Conservation (phyloP, 2,329 filamentous ascomycete genomes). For the Venturia pyrina region DNA sequence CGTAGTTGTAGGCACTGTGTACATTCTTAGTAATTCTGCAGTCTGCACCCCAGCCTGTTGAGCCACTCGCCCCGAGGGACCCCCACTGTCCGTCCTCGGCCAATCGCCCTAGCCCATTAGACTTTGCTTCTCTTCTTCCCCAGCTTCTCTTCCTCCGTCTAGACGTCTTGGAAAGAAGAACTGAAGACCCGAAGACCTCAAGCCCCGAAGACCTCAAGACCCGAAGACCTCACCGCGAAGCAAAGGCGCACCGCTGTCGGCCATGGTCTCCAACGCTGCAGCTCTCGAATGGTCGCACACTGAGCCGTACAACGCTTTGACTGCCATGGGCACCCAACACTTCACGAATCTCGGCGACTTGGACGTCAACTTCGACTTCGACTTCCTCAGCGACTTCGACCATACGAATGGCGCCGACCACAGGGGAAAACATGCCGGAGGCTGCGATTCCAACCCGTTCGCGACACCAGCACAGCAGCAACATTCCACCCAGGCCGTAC, state of each 20-base stretch:
- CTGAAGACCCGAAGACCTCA: too few species aligned
- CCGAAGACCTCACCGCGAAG: neutral
- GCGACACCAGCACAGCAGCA: slow-evolving; percentile 2
- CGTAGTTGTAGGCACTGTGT: too few species aligned
- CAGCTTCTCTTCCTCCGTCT: neutral
- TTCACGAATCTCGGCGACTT: slow-evolving; percentile 4
- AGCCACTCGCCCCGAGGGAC: too few species aligned
- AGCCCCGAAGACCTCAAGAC: too few species aligned
- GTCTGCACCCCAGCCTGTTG: too few species aligned
- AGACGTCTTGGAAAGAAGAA: too few species aligned
- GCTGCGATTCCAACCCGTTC: neutral
- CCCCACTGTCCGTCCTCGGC: neutral
- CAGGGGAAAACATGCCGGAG: neutral
- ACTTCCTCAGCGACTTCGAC: slow-evolving; percentile 10
- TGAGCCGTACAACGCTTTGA: slow-evolving; percentile 4
- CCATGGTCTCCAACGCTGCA: neutral
- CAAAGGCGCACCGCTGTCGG: neutral
- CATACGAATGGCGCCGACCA: neutral
- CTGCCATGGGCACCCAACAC: slow-evolving; percentile 7
- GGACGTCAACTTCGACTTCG: slow-evolving; percentile 9
- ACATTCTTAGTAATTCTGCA: too few species aligned
- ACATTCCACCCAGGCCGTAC: slow-evolving; percentile 5
- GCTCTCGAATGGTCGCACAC: neutral
- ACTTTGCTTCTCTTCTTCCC: neutral
- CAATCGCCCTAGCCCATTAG: neutral